Evolutionary conservation across 2,329 filamentous ascomycete genomes (phyloP), one percentile per base, ranked within the genome.

Genomic region (Nigrospora sphaerica): DNA sequence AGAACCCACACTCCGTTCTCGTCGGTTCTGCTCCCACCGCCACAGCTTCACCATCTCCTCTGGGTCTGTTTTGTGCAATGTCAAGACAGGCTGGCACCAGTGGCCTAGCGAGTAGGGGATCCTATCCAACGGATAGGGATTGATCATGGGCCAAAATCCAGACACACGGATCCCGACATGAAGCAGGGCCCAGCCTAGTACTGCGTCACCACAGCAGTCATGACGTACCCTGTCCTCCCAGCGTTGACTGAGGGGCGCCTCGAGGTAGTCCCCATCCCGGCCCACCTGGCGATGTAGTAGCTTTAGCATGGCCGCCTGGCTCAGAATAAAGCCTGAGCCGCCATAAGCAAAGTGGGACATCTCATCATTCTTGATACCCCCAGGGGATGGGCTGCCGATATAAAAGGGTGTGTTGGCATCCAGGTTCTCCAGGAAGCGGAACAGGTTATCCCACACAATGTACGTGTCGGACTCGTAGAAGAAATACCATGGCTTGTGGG

Each of bases 391-490:
- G 7, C 73, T 73, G 10, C 75, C 75, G 44, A 77, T 66, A 54
- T 79, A 79, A 6, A 69, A 53, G 17, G 67, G 63, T 12, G 58
- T 56, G 12, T 61, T 58, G 4, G 72, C 68, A 44, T 78, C 67
- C 57, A 75, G 70, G 13, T 67, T 72, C 32, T 67, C 65, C 13
- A 79, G 64, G 47, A 73, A 70, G 14, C 71, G 72, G 49, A 77
- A 71, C 34, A 64, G 65, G 60, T 69, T 71, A 31, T 65, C 58
- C 69, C 69, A 73, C 13, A 66, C 61, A 13, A 72, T 45, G 50
- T 68, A 77, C 42, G 76, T 80, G 55, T 80, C 76, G 3, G 74
- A 73, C 52, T 80, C 77, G 40, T 76, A 71, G 57, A 78, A 77
- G 44, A 80, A 68, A 53, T 76, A 80, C 69, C 77, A 79, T 33